These are phyloP conservation scores for Sporothrix pseudoabietina DNA, from an alignment of 2,329 filamentous ascomycete species.

Conservation along the genomic window DNA sequence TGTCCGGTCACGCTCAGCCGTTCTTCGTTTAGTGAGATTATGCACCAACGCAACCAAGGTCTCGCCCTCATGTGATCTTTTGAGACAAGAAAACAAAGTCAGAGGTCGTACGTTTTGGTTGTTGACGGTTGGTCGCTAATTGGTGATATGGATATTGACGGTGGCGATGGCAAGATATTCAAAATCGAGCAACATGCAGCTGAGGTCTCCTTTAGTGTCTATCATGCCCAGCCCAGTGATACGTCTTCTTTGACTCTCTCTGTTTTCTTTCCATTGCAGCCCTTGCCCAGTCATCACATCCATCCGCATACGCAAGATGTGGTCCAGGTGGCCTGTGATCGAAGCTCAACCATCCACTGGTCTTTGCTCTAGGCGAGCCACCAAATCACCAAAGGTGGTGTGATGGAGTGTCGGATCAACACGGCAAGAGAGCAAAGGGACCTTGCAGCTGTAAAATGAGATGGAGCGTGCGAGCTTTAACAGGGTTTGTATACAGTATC, in stretches of 20 bases:
- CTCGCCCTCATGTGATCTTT: not conserved
- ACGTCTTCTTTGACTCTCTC: not conserved
- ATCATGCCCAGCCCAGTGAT: not conserved
- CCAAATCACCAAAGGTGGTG: not conserved
- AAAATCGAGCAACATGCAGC: constrained; percentile 3
- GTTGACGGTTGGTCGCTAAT: not conserved
- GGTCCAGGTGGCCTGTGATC: not conserved
- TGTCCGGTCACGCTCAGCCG: not conserved
- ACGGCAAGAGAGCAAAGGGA: not conserved
- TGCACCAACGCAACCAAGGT: not conserved
- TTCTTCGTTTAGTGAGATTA: not conserved
- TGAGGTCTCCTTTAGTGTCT: not conserved
- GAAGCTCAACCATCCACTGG: not conserved
- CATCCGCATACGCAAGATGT: not conserved
- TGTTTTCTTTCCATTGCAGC: not conserved
- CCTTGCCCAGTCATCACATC: not conserved
- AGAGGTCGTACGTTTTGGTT: not conserved
- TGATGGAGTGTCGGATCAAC: not conserved
- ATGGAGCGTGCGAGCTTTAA: not conserved
- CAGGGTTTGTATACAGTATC: too few species aligned
- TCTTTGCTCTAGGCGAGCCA: not conserved
- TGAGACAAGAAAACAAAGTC: too few species aligned
- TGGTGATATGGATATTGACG: not conserved
- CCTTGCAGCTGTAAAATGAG: not conserved
- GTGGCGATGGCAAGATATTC: not conserved